phyloP scores from a whole-genome alignment of 148 eudicot species.

The Rhododendron vialii region DNA sequence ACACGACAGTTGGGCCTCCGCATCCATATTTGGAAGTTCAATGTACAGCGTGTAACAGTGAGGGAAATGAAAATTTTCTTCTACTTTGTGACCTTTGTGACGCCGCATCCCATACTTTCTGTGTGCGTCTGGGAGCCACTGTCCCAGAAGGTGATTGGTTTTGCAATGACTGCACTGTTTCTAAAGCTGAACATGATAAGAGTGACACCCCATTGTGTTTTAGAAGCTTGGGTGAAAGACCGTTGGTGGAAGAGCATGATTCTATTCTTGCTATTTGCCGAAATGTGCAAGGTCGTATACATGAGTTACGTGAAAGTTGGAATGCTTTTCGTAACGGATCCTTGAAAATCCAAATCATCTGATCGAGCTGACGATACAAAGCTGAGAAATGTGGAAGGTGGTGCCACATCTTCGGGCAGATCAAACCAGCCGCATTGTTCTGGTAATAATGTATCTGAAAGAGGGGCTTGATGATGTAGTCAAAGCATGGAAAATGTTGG shows the following conservation, averaged over 20 bases:
- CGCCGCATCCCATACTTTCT: slow-evolving; percentile 65
- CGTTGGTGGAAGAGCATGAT: slow-evolving; percentile 23
- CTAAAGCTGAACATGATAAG: slow-evolving; percentile 49
- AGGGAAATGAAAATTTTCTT: slow-evolving; percentile 56
- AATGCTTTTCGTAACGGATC: slow-evolving; percentile 53
- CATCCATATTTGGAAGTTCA: slow-evolving; percentile 53
- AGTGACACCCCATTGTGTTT: slow-evolving; percentile 6
- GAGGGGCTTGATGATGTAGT: slow-evolving; percentile 35
- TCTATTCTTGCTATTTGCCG: slow-evolving; percentile 54
- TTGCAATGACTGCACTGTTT: slow-evolving; percentile 65
- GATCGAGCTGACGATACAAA: slow-evolving; percentile 14
- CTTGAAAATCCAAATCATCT: slow-evolving; percentile 29
- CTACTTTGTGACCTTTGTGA: slow-evolving; percentile 90
- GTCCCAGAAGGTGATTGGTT: slow-evolving; percentile 96
- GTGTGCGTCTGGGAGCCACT: slow-evolving; percentile 79
- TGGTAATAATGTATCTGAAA: slow-evolving; percentile 1
- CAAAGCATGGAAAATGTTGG: slow-evolving; percentile 86
- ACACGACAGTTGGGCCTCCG: slow-evolving; percentile 30
- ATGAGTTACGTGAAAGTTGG: slow-evolving; percentile 76
- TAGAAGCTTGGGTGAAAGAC: neutral
- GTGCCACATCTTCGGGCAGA: neutral
- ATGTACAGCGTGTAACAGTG: slow-evolving; percentile 50
- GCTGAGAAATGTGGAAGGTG: slow-evolving; percentile 6
- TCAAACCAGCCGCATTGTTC: slow-evolving; percentile 22
- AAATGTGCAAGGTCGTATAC: slow-evolving; percentile 51